Evolutionary conservation across 208 protist genomes (phyloP).

Genomic region (Leishmania aethiopica): DNA sequence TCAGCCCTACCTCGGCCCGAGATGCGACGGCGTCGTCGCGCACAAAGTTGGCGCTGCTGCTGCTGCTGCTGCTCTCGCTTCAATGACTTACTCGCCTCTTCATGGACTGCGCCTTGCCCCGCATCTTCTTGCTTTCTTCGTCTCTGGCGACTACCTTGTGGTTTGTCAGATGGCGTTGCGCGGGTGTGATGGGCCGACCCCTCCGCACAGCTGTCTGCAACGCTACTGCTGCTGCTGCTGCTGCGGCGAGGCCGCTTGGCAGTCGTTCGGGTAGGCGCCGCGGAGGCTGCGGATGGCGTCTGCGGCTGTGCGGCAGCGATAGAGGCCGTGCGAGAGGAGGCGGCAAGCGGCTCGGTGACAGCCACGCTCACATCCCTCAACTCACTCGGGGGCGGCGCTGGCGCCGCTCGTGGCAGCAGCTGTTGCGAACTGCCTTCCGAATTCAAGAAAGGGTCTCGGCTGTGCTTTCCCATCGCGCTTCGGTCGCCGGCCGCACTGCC

Average conservation of each 20-base stretch:
- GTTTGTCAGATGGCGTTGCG: not conserved
- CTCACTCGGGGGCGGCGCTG: not conserved
- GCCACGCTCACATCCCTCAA: not conserved
- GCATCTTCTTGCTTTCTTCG: not conserved
- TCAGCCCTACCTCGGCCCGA: not conserved
- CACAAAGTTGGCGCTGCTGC: not conserved
- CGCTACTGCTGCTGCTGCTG: not conserved
- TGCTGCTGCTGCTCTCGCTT: not conserved
- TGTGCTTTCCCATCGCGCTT: not conserved
- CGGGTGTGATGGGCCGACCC: not conserved
- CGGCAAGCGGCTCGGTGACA: conserved; percentile 3
- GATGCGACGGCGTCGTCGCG: not conserved
- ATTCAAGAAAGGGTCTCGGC: conserved; percentile 4
- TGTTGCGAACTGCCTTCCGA: not conserved
- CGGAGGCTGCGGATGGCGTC: not conserved
- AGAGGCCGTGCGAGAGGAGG: not conserved
- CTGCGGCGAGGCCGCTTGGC: conserved; percentile 2
- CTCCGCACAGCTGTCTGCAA: not conserved
- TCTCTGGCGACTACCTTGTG: not conserved
- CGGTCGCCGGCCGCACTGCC: not conserved
- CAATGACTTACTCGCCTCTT: not conserved
- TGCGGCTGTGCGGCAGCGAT: not conserved
- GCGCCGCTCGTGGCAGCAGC: not conserved
- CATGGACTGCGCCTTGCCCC: not conserved
- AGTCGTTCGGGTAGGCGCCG: not conserved